A percentile compares a stretch with the other conserved stretches of the same genome.
Evolutionary conservation across 345 rosid species (phyloP).

Genomic region (Camelina neglecta): DNA sequence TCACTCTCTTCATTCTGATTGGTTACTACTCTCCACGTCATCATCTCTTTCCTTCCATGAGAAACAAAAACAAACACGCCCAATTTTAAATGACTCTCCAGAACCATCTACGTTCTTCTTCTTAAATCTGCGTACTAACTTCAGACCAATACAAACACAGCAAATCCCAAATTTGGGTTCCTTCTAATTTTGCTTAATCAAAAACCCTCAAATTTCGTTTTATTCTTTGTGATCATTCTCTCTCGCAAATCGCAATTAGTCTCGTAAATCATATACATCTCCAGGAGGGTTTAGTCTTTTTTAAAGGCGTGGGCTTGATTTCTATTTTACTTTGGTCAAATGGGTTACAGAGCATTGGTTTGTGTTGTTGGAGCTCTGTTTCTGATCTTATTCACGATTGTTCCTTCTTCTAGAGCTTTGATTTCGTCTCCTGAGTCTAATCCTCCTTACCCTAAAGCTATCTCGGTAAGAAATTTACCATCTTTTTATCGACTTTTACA

Average conservation of each 20-base stretch:
- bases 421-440: slow-evolving; percentile 51
- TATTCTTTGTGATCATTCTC: background rate
- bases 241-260: slow-evolving; percentile 21
- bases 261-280: slow-evolving; percentile 3
- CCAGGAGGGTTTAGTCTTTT: background rate
- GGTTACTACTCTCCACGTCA: slow-evolving; percentile 60
- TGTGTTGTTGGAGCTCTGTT: slow-evolving; percentile 35
- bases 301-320: background rate
- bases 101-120: slow-evolving; percentile 34
- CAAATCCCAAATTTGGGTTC: background rate
- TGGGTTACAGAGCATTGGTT: slow-evolving; percentile 34
- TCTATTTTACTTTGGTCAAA: background rate
- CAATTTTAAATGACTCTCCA: slow-evolving; percentile 27
- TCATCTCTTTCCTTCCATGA: slow-evolving; percentile 23
- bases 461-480: slow-evolving; percentile 55
- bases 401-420: slow-evolving; percentile 49
- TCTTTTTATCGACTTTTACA: background rate
- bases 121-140: background rate
- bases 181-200: slow-evolving; percentile 13
- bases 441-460: slow-evolving; percentile 68
- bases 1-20: slow-evolving; percentile 52
- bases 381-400: slow-evolving; percentile 46
- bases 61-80: slow-evolving; percentile 12
- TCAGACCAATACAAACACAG: background rate
- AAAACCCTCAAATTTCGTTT: background rate